These are phyloP conservation scores for Petunia secreta DNA, from an alignment of 257 asterid genomes.

Conservation along the genomic window DNA sequence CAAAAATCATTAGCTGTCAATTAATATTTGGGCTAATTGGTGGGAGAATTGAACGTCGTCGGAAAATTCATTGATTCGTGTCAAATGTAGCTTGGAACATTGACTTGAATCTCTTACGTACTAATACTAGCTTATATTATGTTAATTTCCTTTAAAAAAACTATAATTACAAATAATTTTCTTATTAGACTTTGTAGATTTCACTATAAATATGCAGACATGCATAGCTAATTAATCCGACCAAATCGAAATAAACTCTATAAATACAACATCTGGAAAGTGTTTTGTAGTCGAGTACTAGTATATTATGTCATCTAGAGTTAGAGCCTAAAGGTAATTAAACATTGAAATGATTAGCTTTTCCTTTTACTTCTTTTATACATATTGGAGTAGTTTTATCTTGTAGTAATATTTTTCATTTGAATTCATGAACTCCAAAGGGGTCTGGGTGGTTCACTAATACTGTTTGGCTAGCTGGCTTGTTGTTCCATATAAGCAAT, in stretches of 20 bases:
- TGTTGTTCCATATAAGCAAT: too few species aligned
- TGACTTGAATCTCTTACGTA: background rate
- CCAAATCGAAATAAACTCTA: background rate
- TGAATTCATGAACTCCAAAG: too few species aligned
- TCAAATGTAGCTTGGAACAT: background rate
- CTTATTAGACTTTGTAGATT: background rate
- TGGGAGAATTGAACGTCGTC: background rate
- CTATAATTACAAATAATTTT: background rate
- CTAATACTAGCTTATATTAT: background rate
- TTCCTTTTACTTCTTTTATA: too few species aligned
- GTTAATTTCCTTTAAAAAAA: background rate
- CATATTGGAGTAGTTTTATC: background rate
- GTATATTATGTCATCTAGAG: background rate
- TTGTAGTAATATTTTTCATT: too few species aligned
- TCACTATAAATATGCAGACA: conserved; percentile 13
- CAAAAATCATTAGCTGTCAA: background rate
- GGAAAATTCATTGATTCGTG: background rate
- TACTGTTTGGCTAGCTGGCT: too few species aligned
- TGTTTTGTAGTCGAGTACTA: background rate
- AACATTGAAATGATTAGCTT: background rate
- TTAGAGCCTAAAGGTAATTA: background rate
- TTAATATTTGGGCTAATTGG: background rate
- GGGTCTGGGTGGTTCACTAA: too few species aligned
- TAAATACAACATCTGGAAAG: background rate
- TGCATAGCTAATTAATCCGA: background rate